A percentile compares a stretch with the other conserved stretches of the same genome.
These are phyloP conservation scores for Sugiyamaella marilandica DNA, from an alignment of 805 yeast species.

Conservation along the genomic window DNA sequence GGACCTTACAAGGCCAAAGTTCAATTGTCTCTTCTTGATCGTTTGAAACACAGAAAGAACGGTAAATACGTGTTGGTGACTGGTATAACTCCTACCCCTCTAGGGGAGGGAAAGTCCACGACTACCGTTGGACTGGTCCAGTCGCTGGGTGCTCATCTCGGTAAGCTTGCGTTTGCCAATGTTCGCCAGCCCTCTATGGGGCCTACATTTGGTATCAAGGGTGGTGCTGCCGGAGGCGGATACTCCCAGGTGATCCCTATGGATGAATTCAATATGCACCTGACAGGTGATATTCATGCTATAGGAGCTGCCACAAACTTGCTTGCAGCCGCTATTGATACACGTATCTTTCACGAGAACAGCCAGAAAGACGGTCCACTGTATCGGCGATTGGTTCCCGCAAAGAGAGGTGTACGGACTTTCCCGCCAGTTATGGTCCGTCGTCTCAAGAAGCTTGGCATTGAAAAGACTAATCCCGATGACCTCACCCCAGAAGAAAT, in stretches of 20 bases:
- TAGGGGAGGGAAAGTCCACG: constrained; percentile 97
- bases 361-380: constrained; percentile 79
- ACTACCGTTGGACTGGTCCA: constrained; percentile 95
- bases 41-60: constrained; percentile 58
- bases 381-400: constrained; percentile 80
- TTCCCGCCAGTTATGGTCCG: constrained; percentile 76
- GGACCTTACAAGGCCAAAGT: constrained; percentile 92
- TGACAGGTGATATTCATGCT: constrained; percentile 97
- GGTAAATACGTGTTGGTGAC: constrained; percentile 91
- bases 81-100: constrained; percentile 96
- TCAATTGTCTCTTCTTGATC: constrained; percentile 60
- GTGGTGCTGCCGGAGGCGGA: constrained; percentile 99
- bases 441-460: constrained; percentile 74
- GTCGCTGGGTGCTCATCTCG: constrained; percentile 86
- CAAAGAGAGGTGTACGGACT: constrained; percentile 67
- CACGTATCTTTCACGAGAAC: constrained; percentile 91
- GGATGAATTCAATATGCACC: constrained; percentile 98
- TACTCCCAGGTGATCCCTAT: constrained; percentile 96
- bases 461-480: constrained; percentile 69
- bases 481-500: constrained; percentile 74
- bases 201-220: constrained; percentile 97
- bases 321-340: constrained; percentile 93
- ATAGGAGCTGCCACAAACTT: constrained; percentile 90
- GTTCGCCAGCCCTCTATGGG: constrained; percentile 99
- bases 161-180: constrained; percentile 80